Evolutionary conservation across 116 monocot genomes (phyloP).

Genomic region (Zostera marina): DNA sequence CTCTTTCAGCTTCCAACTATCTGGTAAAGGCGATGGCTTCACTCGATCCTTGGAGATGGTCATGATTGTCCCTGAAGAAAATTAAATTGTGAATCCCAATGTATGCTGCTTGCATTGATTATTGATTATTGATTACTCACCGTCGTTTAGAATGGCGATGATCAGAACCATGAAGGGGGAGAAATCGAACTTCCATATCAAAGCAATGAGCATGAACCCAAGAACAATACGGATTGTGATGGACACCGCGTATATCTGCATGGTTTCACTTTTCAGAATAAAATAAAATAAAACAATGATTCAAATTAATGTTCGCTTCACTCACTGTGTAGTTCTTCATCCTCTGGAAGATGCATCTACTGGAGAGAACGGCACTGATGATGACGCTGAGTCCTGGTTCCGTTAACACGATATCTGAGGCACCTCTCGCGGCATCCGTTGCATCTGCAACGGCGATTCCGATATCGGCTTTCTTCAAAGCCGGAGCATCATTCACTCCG

Average conservation of each 20-base stretch:
- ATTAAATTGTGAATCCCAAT: background rate
- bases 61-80: slow-evolving; percentile 73
- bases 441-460: slow-evolving; percentile 47
- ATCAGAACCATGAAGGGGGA: slow-evolving; percentile 95
- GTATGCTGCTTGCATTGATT: background rate
- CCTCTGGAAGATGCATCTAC: slow-evolving; percentile 56
- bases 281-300: too few relatives aligned
- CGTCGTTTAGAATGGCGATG: slow-evolving; percentile 81
- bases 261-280: too few relatives aligned
- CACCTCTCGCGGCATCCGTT: slow-evolving; percentile 69
- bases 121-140: slow-evolving; percentile 18
- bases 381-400: slow-evolving; percentile 84
- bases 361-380: slow-evolving; percentile 42
- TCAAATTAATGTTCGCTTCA: too few relatives aligned
- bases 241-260: slow-evolving; percentile 58
- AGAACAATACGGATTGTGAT: slow-evolving; percentile 73
- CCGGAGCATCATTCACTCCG: slow-evolving; percentile 18
- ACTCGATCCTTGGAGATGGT: slow-evolving; percentile 92
- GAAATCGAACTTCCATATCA: slow-evolving; percentile 90
- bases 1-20: slow-evolving; percentile 88
- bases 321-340: slow-evolving; percentile 82
- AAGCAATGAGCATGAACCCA: slow-evolving; percentile 71
- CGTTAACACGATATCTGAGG: slow-evolving; percentile 78
- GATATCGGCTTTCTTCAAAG: slow-evolving; percentile 18
- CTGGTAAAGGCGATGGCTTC: slow-evolving; percentile 78